Evolutionary conservation across 768 basidiomycete species (phyloP), one percentile per base, ranked within the genome.

Genomic region (Chiua virens): DNA sequence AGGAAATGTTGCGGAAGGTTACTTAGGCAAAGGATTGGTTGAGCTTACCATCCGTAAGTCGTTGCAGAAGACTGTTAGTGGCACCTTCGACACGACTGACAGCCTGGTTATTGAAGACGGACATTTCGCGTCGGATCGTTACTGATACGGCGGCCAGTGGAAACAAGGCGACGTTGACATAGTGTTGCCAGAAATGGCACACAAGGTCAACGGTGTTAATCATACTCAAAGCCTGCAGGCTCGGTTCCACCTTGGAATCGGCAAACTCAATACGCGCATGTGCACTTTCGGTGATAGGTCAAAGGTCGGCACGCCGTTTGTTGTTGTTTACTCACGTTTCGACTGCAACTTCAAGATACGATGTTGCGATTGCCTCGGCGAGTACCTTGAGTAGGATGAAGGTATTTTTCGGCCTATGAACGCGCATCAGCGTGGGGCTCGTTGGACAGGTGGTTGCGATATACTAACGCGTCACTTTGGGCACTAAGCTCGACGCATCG

Each of bases 111-210:
- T 96, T 95, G 75, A 89, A 96, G 15, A 90, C 81, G 6, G 82
- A 81, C 91, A 98, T 95, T 68, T 98, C 96, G 20, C 95, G 81
- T 44, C 96, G 82, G 34, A 86, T 80, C 4, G 93, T 92, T 7
- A 95, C 89, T 0, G 89, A 90, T 11, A 86, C 85, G 50, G 82
- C 85, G 0, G 92, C 87, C 15, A 99, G 76, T 0, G 97, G 95
- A 14, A 97, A 76, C 7, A 99, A 70, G 0, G 94, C 97, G 18
- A 91, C 89, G 43, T 88, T 89, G 60, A 92, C 82, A 69, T 98
- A 99, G 66, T 90, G 89, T 63, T 98, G 97, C 96, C 95, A 98
- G 11, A 99, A 80, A 64, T 98, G 92, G 63, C 89, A 92, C 50
- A 96, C 87, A 40, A 96, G 80, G 70, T 96, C 94, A 30, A 89